Percentiles rank a stretch among this genome's conserved stretches.
These are phyloP conservation scores for Chlorella vulgaris DNA, from an alignment of 139 green algal genomes.

Conservation along the genomic window DNA sequence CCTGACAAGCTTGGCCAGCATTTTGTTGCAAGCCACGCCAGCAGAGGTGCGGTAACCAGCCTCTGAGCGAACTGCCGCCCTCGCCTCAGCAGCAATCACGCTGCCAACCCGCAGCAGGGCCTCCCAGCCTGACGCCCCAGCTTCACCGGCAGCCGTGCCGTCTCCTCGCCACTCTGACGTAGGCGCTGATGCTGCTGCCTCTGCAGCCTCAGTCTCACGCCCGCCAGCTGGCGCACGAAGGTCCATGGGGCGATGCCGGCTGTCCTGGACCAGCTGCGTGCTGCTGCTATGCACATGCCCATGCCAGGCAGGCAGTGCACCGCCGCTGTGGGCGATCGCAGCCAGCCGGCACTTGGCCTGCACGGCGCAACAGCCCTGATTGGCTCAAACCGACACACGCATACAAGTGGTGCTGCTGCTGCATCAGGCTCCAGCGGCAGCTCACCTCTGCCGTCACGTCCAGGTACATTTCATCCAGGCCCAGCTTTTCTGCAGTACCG, in stretches of 20 bases:
- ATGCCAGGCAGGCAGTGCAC: constrained; percentile 24
- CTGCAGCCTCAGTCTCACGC: background rate
- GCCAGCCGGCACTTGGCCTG: constrained; percentile 22
- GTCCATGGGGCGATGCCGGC: constrained; percentile 70
- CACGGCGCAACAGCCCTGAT: background rate
- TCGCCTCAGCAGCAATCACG: constrained; percentile 65
- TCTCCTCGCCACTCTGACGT: background rate
- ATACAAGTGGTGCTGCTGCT: background rate
- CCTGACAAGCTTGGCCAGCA: constrained; percentile 79
- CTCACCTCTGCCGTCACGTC: constrained; percentile 66
- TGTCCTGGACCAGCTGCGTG: constrained; percentile 56
- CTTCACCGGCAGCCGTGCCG: background rate
- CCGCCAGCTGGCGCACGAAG: constrained; percentile 40
- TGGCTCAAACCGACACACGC: too few species aligned
- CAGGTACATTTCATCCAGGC: constrained; percentile 74
- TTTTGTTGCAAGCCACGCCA: constrained; percentile 72
- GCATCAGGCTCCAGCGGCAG: background rate
- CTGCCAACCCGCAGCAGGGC: constrained; percentile 57
- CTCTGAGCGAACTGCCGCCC: constrained; percentile 48
- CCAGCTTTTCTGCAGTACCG: constrained; percentile 37
- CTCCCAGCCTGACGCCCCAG: constrained; percentile 40
- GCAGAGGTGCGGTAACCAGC: constrained; percentile 66
- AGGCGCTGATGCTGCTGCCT: background rate
- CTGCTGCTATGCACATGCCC: constrained; percentile 56
- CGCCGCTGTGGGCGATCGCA: background rate